A percentile compares a stretch with the other conserved stretches of the same genome.
phyloP scores from a whole-genome alignment of 2,329 filamentous ascomycete species.

The Calonectria crousiana region DNA sequence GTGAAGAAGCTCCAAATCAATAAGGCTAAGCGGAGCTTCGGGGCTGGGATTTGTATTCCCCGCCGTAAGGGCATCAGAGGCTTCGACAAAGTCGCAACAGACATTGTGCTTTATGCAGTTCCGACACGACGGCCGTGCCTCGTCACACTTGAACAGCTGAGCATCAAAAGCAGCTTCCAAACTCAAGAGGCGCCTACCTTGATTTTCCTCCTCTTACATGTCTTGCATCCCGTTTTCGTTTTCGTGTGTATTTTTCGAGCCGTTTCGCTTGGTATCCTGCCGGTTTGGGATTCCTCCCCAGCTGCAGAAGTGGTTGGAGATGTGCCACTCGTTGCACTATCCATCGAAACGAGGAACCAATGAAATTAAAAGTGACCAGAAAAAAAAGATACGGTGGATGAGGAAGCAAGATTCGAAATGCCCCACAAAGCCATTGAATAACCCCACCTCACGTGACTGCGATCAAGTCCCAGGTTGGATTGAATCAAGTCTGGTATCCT shows the following conservation, averaged over 20 bases:
- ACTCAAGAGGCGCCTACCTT: not conserved
- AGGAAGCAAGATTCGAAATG: not conserved
- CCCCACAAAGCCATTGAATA: not conserved
- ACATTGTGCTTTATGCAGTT: not conserved
- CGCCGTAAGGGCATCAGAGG: not conserved
- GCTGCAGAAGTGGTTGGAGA: not conserved
- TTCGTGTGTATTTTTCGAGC: not conserved
- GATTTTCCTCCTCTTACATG: not conserved
- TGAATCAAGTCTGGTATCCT: not conserved
- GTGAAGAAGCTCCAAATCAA: not conserved
- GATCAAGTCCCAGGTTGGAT: not conserved
- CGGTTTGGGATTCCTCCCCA: not conserved
- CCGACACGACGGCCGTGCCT: not conserved
- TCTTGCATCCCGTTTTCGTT: not conserved
- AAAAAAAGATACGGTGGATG: not conserved
- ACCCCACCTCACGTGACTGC: not conserved
- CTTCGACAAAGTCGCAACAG: not conserved
- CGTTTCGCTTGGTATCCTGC: not conserved
- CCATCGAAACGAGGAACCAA: not conserved
- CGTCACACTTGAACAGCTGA: not conserved
- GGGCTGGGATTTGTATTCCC: not conserved
- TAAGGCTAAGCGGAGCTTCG: not conserved
- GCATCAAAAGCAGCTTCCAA: not conserved
- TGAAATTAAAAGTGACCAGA: not conserved
- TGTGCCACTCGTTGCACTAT: not conserved